Evolutionary conservation across 768 basidiomycete species (phyloP), one percentile per base, ranked within the genome.

Genomic region (Cantharellus cinnabarinus): DNA sequence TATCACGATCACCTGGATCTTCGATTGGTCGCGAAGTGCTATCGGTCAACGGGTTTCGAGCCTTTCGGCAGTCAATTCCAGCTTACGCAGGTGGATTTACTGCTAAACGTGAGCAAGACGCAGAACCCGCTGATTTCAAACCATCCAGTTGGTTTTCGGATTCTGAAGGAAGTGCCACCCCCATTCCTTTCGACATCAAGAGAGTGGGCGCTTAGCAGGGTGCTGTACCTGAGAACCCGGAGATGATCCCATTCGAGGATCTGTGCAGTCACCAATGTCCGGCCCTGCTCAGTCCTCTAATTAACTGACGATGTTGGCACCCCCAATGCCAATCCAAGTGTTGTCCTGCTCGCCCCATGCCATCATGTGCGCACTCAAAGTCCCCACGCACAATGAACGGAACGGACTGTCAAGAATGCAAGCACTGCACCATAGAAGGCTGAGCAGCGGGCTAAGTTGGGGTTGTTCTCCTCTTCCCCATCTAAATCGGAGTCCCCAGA

Each of bases 371-470:
- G 71, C 71, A 2, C 83, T 84, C 48, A 71, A 70, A 1, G 82
- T 81, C 35, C 86, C 87, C 5, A 83, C 85, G 66, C 78, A 81
- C 48, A 76, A 73, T 61, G 70, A 73, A 10, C 89, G 70, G 29
- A 73, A 73, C 37, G 73, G 70, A 53, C 77, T 79, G 56, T 72
- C 70, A 15, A 68, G 69, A n/a, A 83, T 84, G 67, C 88, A 89
- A 37, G 71, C 64, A 41, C 76, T 76, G 68, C 88, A 90, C 15
- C 85, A 65, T 90, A 89, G 10, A 72, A 72, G 4, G 79, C 79
- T 20, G 79, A 70, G 56, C 89, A 75, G 29, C 88, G 73, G 37
- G 85, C 82, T 20, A 88, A 74, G 48, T 73, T 79, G 37, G 77
- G 77, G 52, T 61, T 63, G 14, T 79, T 80, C 14, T 75, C 73